Percentiles rank a stretch among this genome's conserved stretches.
Conservation (phyloP, 2,329 filamentous ascomycete genomes). For the Epichloe uncinata region DNA sequence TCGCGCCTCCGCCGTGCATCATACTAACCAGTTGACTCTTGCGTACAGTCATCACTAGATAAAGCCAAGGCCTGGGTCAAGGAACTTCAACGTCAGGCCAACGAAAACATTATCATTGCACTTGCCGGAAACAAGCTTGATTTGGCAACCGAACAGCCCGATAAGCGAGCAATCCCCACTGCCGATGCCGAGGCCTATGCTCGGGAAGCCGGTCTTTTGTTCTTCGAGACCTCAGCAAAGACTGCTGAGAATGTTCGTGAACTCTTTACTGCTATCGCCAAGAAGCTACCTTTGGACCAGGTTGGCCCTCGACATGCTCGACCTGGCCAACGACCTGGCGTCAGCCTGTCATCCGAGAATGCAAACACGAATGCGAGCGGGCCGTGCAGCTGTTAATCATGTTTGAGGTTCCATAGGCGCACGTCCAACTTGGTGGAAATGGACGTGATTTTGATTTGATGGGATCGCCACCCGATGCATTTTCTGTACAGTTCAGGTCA, state of each 20-base stretch:
- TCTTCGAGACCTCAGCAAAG: conserved; percentile 98
- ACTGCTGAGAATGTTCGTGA: conserved; percentile 92
- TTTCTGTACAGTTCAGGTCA: conserved; percentile 11
- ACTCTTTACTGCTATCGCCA: conserved; percentile 92
- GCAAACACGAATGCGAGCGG: conserved; percentile 43
- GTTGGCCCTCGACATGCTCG: conserved; percentile 81
- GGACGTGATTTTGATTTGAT: conserved; percentile 6
- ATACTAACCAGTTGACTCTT: not conserved
- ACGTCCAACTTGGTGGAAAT: conserved; percentile 4
- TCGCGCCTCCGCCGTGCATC: not conserved
- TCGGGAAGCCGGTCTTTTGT: conserved; percentile 80
- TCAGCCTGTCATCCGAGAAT: conserved; percentile 43
- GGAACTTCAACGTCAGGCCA: conserved; percentile 94
- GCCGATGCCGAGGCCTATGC: conserved; percentile 93
- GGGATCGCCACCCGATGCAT: conserved; percentile 12
- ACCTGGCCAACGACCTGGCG: conserved; percentile 45
- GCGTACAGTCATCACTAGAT: conserved; percentile 71
- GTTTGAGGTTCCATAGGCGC: not conserved
- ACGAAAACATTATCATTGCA: conserved; percentile 99
- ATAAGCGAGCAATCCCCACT: conserved; percentile 83
- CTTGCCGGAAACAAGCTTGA: conserved; percentile 97
- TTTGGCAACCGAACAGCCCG: conserved; percentile 83
- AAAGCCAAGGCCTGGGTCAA: conserved; percentile 99
- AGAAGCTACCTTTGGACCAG: conserved; percentile 94
- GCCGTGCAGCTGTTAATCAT: conserved; percentile 40